These are phyloP conservation scores for Colletotrichum sp. DNA, from an alignment of 2,329 filamentous ascomycete genomes.

Conservation along the genomic window DNA sequence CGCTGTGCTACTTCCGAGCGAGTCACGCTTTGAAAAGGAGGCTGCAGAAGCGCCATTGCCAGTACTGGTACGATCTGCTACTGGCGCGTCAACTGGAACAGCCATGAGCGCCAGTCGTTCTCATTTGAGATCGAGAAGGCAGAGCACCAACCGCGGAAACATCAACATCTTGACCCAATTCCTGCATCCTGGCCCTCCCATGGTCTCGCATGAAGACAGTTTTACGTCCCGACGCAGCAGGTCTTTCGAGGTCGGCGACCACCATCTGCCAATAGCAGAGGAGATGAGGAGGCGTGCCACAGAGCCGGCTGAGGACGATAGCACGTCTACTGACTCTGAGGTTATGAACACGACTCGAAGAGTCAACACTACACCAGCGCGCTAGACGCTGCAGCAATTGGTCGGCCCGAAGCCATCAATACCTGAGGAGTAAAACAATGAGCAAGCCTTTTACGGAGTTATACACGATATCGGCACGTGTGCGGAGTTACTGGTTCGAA, in stretches of 20 bases:
- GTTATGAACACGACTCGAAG: constrained; percentile 1
- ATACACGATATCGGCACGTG: background rate
- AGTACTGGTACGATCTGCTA: constrained; percentile 39
- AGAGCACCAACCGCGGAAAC: constrained; percentile 31
- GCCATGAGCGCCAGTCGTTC: constrained; percentile 27
- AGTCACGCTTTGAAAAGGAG: constrained; percentile 59
- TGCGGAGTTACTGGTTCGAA: background rate
- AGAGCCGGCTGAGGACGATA: constrained; percentile 14
- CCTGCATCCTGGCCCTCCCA: constrained; percentile 50
- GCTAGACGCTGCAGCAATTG: constrained; percentile 9
- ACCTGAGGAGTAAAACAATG: background rate
- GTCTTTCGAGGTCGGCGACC: constrained; percentile 6
- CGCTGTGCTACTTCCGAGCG: constrained; percentile 64
- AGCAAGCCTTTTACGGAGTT: background rate
- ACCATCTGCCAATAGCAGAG: background rate
- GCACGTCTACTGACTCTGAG: constrained; percentile 1
- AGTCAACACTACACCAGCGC: constrained; percentile 15
- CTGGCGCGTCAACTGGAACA: constrained; percentile 35
- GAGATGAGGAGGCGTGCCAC: constrained; percentile 18
- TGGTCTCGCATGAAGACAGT: constrained; percentile 33
- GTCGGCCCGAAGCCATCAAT: background rate
- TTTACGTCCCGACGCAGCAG: background rate
- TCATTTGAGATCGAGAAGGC: constrained; percentile 26
- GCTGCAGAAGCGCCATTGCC: constrained; percentile 50
- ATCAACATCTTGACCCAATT: constrained; percentile 50